Percentiles rank a stretch among this genome's conserved stretches.
These are phyloP conservation scores for Penicillium parvum DNA, from an alignment of 495 filamentous ascomycete genomes.

Conservation along the genomic window DNA sequence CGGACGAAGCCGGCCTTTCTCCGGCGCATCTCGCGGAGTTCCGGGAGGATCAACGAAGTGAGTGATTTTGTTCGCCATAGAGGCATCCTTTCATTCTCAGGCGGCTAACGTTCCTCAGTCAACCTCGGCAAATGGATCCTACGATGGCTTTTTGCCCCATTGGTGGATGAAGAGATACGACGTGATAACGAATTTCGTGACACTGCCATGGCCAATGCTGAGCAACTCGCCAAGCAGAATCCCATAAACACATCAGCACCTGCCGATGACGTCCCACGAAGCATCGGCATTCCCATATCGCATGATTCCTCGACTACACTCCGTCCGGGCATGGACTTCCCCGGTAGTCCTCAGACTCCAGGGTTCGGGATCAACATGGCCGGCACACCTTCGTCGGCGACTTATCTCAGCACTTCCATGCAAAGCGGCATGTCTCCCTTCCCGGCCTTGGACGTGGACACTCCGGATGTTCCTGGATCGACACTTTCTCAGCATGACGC, in stretches of 20 bases:
- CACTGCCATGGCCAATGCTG: constrained; percentile 56
- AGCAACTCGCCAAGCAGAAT: constrained; percentile 50
- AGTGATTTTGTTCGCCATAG: constrained; percentile 20
- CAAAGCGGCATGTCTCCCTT: constrained; percentile 25
- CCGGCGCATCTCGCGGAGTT: constrained; percentile 66
- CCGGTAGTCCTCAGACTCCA: constrained; percentile 59
- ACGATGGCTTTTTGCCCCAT: constrained; percentile 81
- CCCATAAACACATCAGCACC: constrained; percentile 56
- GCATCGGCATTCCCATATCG: constrained; percentile 40
- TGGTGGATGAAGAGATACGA: constrained; percentile 84
- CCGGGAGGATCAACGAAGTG: constrained; percentile 92
- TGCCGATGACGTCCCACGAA: constrained; percentile 54
- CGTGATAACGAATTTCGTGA: constrained; percentile 71
- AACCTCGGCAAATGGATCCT: constrained; percentile 97
- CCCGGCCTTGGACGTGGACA: constrained; percentile 21
- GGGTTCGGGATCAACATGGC: constrained; percentile 50
- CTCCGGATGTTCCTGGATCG: constrained; percentile 11
- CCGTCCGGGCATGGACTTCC: constrained; percentile 56
- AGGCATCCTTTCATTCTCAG: not conserved
- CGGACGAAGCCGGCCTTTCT: constrained; percentile 70
- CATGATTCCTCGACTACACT: constrained; percentile 54
- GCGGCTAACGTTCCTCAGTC: constrained; percentile 50
- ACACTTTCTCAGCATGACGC: constrained; percentile 36
- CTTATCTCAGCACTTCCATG: constrained; percentile 25
- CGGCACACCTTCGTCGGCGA: constrained; percentile 20